phyloP scores from a whole-genome alignment of 208 protist species.

The Wallacemonas sp. region DNA sequence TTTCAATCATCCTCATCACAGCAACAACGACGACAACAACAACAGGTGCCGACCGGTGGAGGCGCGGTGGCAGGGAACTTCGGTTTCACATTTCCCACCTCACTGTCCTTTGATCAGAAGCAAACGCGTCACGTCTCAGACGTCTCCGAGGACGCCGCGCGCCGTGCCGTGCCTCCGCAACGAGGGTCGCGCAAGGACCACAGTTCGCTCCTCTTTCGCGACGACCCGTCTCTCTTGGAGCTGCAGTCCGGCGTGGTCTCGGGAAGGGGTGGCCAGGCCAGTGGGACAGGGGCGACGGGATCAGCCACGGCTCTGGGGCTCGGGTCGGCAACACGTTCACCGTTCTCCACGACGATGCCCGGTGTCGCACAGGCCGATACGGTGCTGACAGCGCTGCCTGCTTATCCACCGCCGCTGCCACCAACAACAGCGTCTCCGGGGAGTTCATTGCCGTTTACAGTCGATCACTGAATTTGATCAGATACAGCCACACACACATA shows the following conservation, averaged over 20 bases:
- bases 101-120: slow-evolving; percentile 1
- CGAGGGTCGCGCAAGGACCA: slow-evolving; percentile 7
- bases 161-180: no score
- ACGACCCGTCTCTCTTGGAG: slow-evolving; percentile 5
- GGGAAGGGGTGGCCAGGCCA: not conserved
- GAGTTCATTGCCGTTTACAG: no score
- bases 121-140: not conserved
- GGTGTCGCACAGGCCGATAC: not conserved
- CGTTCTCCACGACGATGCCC: not conserved
- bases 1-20: no score
- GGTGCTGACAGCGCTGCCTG: not conserved
- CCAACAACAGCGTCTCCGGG: not conserved
- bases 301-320: no score
- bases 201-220: slow-evolving; percentile 7
- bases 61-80: not conserved
- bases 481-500: no score
- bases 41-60: not conserved
- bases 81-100: slow-evolving; percentile 1
- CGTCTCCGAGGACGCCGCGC: not conserved
- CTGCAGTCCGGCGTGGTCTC: not conserved
- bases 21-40: not conserved
- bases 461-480: no score
- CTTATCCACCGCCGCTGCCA: not conserved
- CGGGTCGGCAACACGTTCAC: no score
- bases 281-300: no score